Percentiles rank a stretch among this genome's conserved stretches.
Conservation (phyloP, 306 rosid genomes). For the Inga laurina region DNA sequence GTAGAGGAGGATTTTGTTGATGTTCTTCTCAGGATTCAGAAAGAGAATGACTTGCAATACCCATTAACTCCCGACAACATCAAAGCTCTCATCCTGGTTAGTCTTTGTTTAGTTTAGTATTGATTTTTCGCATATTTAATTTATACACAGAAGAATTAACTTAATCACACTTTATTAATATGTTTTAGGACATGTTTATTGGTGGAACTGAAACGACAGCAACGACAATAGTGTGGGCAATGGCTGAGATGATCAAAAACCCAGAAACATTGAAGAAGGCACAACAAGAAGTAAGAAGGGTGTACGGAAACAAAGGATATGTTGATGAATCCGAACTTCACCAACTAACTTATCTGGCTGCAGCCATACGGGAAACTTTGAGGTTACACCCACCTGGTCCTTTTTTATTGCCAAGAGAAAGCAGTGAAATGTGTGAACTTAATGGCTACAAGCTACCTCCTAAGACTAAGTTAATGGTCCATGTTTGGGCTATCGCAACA, state of each 20-base stretch:
- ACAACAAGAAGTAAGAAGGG: not conserved
- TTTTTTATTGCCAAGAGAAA: not conserved
- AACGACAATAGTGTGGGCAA: not conserved
- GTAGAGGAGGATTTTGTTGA: not conserved
- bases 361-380: not conserved
- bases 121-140: no score
- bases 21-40: not conserved
- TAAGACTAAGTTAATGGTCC: not conserved
- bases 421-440: not conserved
- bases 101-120: not conserved
- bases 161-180: no score
- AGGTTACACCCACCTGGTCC: conserved; percentile 16
- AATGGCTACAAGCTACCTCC: not conserved
- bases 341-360: not conserved
- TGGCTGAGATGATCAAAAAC: not conserved
- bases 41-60: not conserved
- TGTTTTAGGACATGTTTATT: not conserved
- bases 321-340: not conserved
- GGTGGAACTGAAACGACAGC: not conserved
- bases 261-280: not conserved
- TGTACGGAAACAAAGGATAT: not conserved
- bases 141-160: no score
- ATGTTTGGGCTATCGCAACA: not conserved
- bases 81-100: not conserved
- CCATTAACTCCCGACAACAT: not conserved